Conservation (phyloP, 495 filamentous ascomycete species). For the Cercophora scortea region DNA sequence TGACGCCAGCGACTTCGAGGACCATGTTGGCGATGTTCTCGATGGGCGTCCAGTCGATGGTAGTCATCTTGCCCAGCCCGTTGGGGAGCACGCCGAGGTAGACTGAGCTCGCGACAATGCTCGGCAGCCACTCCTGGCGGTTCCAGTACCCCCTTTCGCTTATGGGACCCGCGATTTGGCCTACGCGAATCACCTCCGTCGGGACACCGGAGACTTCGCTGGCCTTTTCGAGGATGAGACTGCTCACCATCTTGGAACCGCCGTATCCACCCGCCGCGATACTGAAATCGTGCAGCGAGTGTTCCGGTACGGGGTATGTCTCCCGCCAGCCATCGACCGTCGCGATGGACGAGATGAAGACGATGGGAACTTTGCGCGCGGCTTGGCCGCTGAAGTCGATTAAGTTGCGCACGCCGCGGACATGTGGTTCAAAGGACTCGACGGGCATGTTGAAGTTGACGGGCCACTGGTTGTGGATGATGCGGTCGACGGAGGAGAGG, state of each 20-base stretch:
- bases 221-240: constrained; percentile 41
- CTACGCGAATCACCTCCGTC: constrained; percentile 43
- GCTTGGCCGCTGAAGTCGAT: constrained; percentile 43
- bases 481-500: constrained; percentile 30
- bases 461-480: constrained; percentile 58
- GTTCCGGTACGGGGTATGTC: constrained; percentile 36
- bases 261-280: constrained; percentile 44
- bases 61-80: constrained; percentile 28
- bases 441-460: constrained; percentile 55
- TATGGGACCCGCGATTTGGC: constrained; percentile 49
- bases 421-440: constrained; percentile 47
- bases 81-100: constrained; percentile 33
- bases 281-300: constrained; percentile 31
- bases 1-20: constrained; percentile 28
- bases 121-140: constrained; percentile 51
- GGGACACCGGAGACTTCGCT: constrained; percentile 28
- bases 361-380: constrained; percentile 34
- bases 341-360: constrained; percentile 49
- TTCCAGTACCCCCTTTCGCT: constrained; percentile 43
- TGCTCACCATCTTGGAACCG: constrained; percentile 46
- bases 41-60: constrained; percentile 50
- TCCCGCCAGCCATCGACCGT: constrained; percentile 30
- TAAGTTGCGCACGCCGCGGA: constrained; percentile 45
- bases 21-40: constrained; percentile 34
- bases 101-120: constrained; percentile 34